Evolutionary conservation across 2,329 filamentous ascomycete genomes (phyloP).

Genomic region (Microsporum audouinii): DNA sequence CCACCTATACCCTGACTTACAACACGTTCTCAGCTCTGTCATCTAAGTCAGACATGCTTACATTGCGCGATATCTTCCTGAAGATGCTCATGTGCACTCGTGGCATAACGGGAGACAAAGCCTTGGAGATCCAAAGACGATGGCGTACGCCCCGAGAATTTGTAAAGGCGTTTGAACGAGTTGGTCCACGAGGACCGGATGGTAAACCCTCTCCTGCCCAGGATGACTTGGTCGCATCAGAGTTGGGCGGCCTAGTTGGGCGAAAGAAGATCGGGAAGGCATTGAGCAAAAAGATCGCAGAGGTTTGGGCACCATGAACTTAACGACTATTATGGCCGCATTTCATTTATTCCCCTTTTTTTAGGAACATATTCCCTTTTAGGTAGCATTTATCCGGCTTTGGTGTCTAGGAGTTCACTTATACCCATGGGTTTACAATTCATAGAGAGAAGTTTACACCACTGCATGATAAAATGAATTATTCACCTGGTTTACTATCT

Average conservation of each 20-base stretch:
- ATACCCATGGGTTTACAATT: too few species aligned
- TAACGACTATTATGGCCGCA: background rate
- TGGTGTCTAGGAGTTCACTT: too few species aligned
- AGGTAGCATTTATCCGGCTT: too few species aligned
- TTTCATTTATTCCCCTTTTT: background rate
- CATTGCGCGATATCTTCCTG: conserved; percentile 61
- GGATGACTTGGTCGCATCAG: conserved; percentile 47
- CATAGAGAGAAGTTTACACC: too few species aligned
- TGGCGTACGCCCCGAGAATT: conserved; percentile 66
- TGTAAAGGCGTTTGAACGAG: conserved; percentile 56
- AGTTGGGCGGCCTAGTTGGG: conserved; percentile 49
- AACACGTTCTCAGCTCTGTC: conserved; percentile 58
- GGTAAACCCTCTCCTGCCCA: conserved; percentile 42
- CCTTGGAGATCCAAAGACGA: conserved; percentile 64
- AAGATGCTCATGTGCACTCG: conserved; percentile 79
- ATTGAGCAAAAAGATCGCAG: conserved; percentile 58
- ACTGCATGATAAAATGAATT: too few species aligned
- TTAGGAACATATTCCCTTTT: background rate
- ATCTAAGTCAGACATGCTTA: conserved; percentile 64
- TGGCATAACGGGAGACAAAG: conserved; percentile 65
- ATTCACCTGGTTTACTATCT: too few species aligned
- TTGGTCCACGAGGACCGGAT: conserved; percentile 27
- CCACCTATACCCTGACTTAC: conserved; percentile 55
- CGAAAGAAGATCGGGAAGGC: conserved; percentile 56
- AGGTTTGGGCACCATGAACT: conserved; percentile 49